phyloP scores from a whole-genome alignment of 768 basidiomycete species.

The Termitomyces sp. region DNA sequence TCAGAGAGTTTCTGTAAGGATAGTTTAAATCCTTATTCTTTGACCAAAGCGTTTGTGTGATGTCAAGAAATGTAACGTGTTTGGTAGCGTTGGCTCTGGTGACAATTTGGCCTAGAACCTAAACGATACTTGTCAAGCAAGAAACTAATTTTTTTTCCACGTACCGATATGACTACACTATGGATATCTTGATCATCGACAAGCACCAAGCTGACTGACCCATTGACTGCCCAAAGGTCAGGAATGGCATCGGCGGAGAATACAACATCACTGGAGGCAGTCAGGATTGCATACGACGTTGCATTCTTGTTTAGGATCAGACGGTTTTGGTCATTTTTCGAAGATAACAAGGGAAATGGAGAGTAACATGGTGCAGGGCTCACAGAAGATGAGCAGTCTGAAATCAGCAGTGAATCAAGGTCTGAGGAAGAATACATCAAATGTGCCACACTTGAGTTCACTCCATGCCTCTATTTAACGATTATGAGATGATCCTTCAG shows the following conservation, averaged over 20 bases:
- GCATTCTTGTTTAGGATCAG: slow-evolving; percentile 17
- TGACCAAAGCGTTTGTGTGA: slow-evolving; percentile 31
- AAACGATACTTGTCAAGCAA: neutral
- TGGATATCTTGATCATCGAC: slow-evolving; percentile 39
- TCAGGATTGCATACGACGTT: slow-evolving; percentile 42
- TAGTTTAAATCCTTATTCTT: slow-evolving; percentile 24
- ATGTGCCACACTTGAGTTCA: neutral
- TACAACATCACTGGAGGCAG: slow-evolving; percentile 37
- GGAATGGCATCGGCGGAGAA: slow-evolving; percentile 27
- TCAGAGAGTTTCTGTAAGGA: neutral
- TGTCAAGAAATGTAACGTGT: slow-evolving; percentile 28
- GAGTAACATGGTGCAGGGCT: slow-evolving; percentile 4
- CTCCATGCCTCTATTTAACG: neutral
- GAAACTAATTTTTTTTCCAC: slow-evolving; percentile 4
- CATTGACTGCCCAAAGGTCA: slow-evolving; percentile 12
- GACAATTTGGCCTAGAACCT: slow-evolving; percentile 34
- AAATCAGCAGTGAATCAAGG: neutral
- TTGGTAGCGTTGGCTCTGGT: slow-evolving; percentile 29
- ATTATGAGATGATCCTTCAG: neutral
- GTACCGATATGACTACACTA: slow-evolving; percentile 42
- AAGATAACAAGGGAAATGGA: neutral
- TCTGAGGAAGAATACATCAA: slow-evolving; percentile 13
- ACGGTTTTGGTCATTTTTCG: neutral
- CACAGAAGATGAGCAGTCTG: slow-evolving; percentile 19
- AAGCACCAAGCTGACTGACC: slow-evolving; percentile 28